Evolutionary conservation across 176 grass and related monocot species (phyloP).

Genomic region (Ampelocalamus luodianensis): DNA sequence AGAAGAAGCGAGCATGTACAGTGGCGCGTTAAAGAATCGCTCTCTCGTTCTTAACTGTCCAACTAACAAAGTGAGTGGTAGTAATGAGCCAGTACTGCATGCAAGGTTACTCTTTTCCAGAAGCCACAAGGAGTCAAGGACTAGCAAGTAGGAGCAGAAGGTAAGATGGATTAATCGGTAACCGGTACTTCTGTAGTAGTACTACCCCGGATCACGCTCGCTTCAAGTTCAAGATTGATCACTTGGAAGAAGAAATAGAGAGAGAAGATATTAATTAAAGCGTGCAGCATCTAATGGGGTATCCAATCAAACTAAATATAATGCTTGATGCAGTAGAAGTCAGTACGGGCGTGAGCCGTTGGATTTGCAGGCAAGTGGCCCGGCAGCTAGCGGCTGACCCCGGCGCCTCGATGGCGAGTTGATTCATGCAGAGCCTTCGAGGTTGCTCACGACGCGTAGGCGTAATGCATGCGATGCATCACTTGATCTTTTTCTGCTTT

Average conservation of each 20-base stretch:
- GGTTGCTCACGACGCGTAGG: not conserved
- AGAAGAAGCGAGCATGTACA: not conserved
- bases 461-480: not conserved
- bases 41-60: not conserved
- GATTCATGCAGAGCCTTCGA: constrained; percentile 22
- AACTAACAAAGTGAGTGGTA: not conserved
- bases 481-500: not conserved
- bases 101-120: not conserved
- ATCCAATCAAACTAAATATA: not conserved
- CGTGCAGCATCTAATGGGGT: not conserved
- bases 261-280: not conserved
- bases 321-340: not conserved
- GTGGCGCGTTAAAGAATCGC: not conserved
- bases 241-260: no score
- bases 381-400: constrained; percentile 53
- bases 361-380: constrained; percentile 46
- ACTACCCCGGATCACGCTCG: not conserved
- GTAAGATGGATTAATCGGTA: not conserved
- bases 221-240: constrained; percentile 10
- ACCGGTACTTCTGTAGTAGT: not conserved
- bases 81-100: not conserved
- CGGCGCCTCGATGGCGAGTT: constrained; percentile 31
- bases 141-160: not conserved
- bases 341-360: constrained; percentile 4
- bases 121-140: not conserved